These are phyloP conservation scores for Crithidia bombi DNA, from an alignment of 208 protist species.

Conservation along the genomic window DNA sequence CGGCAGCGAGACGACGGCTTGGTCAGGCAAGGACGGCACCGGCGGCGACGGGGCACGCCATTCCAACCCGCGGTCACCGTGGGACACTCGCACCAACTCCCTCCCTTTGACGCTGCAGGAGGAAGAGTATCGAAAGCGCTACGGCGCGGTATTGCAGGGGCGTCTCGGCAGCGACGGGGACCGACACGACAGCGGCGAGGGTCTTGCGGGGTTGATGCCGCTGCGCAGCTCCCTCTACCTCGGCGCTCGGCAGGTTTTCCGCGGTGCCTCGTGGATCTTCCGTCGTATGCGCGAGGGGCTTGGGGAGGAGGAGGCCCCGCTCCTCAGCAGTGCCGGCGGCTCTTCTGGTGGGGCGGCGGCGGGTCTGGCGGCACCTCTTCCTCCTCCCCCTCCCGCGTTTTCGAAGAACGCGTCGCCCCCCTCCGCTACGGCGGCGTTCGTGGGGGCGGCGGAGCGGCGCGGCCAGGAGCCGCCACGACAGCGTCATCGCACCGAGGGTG, in stretches of 20 bases:
- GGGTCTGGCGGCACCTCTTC: neutral
- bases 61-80: neutral
- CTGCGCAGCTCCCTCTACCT: conserved; percentile 21
- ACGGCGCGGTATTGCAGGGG: conserved; percentile 2
- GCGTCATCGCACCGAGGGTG: conserved; percentile 16
- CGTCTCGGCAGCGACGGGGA: neutral
- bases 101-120: conserved; percentile 36
- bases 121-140: conserved; percentile 24
- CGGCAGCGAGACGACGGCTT: neutral
- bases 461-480: conserved; percentile 17
- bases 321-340: neutral
- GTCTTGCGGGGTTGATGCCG: conserved; percentile 5
- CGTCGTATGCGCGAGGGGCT: neutral
- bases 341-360: too few relatives aligned
- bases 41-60: neutral
- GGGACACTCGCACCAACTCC: neutral
- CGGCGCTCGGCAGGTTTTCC: conserved; percentile 8
- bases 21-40: too few relatives aligned
- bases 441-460: neutral
- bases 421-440: neutral
- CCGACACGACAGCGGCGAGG: conserved; percentile 3
- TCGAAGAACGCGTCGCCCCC: neutral
- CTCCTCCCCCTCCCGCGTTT: neutral
- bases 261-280: conserved; percentile 15
- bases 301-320: conserved; percentile 15